Conservation (phyloP, 345 rosid genomes). For the Schrenkiella parvula region DNA sequence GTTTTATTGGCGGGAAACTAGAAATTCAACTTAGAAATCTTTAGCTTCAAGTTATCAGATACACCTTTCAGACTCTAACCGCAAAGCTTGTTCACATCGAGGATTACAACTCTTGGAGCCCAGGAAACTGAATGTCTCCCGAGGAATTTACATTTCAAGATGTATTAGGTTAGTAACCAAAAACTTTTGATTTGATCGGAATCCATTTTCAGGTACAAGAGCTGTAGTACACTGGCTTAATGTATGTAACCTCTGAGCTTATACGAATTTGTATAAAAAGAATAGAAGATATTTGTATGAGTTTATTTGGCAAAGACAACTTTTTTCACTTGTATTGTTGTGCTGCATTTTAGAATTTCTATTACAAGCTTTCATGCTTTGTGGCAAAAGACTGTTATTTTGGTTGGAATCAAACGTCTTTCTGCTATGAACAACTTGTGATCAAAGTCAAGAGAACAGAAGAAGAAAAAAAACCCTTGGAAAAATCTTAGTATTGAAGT, state of each 20-base stretch:
- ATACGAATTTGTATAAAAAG: not conserved
- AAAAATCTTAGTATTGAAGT: constrained; percentile 8
- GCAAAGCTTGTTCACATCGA: not conserved
- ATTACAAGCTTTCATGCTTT: constrained; percentile 1
- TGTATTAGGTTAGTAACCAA: constrained; percentile 5
- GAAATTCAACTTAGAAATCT: not conserved
- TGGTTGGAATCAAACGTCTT: not conserved
- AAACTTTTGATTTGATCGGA: not conserved
- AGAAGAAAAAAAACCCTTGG: not conserved
- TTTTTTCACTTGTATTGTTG: not conserved
- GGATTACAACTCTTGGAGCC: not conserved
- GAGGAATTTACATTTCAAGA: not conserved
- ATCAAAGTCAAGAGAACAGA: not conserved
- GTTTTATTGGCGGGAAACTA: not conserved
- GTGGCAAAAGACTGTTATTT: not conserved
- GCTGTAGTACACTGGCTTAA: not conserved
- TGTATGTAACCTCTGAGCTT: constrained; percentile 17
- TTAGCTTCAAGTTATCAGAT: not conserved
- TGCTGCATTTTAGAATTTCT: constrained; percentile 6
- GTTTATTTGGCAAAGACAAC: not conserved
- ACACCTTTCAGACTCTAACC: not conserved
- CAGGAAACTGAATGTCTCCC: not conserved
- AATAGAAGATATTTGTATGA: not conserved
- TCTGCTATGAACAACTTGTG: constrained; percentile 3
- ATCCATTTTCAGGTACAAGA: constrained; percentile 1